Base-by-base conservation (phyloP, 2,329 filamentous ascomycete species). In the Dothideomycetes sp. region DNA sequence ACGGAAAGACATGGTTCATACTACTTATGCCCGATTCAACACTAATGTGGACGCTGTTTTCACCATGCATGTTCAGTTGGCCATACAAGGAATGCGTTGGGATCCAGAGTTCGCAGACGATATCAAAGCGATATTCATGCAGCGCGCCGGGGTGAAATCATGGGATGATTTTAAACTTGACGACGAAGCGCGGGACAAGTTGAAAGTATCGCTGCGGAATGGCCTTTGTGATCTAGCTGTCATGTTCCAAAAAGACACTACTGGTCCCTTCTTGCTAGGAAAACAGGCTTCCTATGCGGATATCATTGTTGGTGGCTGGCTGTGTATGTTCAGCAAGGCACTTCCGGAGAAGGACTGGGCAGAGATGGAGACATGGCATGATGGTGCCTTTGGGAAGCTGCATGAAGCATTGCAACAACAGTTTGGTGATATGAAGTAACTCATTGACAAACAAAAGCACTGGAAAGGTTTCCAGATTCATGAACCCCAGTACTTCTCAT, bases 281-380 rank as follows among this genome's bases (percentile, higher is more conserved):
- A 33, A 46, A 1, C 51, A 48, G 51, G 60, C 64, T 1, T 67
- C 51, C 31, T 76, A 77, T 59, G 73, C 71, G 1, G 75, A 78
- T 49, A 50, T 76, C 1, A 73, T 77, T 23, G 65, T 78, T 1
- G 74, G 73, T 1, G 71, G 58, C 1, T 78, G 74, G 74, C 41
- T 78, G 52, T 59, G 62, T 5, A 70, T 74, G 65, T 48, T 66
- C 39, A 45, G 49, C 4, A 52, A 28, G 11, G 62, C 58, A 18
- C 50, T 76, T 40, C 65, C 64, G 1, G 38, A 49, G 40, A 45
- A 49, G 2, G 72, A 76, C 43, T 76, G 70, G 71, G 50, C 67
- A 45, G 56, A 64, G 39, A 45, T 72, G 9, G 59, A 50, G 33
- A 47, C 51, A 0, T 78, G 73, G 69, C 65, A 76, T 50, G 61